These are phyloP conservation scores for Coix lacrymajobi DNA, from an alignment of 176 grass and related monocot species.

Conservation along the genomic window DNA sequence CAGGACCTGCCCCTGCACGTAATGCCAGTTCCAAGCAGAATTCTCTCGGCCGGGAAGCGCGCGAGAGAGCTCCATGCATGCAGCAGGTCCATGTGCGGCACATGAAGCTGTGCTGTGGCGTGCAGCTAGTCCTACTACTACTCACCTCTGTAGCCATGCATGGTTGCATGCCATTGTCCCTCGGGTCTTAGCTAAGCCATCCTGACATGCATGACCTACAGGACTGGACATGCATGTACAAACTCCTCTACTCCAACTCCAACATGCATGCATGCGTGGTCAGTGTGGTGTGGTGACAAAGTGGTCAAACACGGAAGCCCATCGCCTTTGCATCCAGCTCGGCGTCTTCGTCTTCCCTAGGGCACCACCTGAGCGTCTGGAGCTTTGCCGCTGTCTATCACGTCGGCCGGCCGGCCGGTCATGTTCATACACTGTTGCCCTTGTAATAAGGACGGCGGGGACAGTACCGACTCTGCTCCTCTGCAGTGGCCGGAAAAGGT, in stretches of 20 bases:
- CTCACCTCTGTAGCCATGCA: no score
- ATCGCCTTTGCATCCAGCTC: neutral
- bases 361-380: slow-evolving; percentile 7
- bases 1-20: neutral
- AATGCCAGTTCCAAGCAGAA: no score
- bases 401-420: slow-evolving; percentile 8
- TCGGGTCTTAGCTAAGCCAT: neutral
- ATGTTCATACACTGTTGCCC: slow-evolving; percentile 3
- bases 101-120: neutral
- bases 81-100: neutral
- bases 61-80: neutral
- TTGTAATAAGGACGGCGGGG: neutral
- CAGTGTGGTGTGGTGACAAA: neutral
- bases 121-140: no score
- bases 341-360: no score
- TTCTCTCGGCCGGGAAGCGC: neutral
- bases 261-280: no score
- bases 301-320: neutral
- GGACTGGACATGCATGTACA: neutral
- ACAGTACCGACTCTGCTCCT: neutral
- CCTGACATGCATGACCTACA: neutral
- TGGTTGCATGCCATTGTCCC: no score
- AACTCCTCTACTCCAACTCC: no score
- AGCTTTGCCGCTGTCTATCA: neutral
- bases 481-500: neutral